phyloP scores from a whole-genome alignment of 2,329 filamentous ascomycete species.

The Alternaria sp. region DNA sequence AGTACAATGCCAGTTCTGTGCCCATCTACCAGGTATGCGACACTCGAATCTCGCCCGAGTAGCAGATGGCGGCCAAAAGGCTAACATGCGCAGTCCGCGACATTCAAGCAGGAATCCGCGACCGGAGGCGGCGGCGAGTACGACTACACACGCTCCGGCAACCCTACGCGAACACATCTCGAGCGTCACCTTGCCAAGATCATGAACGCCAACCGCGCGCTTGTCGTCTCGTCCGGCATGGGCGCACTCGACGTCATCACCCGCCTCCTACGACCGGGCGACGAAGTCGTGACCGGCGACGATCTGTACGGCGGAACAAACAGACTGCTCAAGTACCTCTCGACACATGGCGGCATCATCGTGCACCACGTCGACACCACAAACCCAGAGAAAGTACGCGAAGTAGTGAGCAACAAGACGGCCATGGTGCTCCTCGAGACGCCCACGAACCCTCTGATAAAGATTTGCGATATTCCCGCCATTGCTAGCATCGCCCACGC shows the following conservation, averaged over 20 bases:
- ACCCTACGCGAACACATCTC: constrained; percentile 93
- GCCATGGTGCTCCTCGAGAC: constrained; percentile 96
- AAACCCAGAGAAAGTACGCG: constrained; percentile 70
- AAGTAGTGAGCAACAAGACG: constrained; percentile 77
- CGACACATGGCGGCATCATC: constrained; percentile 85
- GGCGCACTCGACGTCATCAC: constrained; percentile 96
- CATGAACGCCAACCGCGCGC: constrained; percentile 90
- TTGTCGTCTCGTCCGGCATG: constrained; percentile 97
- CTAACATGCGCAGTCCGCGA: constrained; percentile 72
- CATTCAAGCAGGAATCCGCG: constrained; percentile 91
- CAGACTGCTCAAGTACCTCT: constrained; percentile 88
- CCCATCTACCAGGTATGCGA: constrained; percentile 85
- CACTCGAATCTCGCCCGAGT: neutral
- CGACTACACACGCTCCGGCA: constrained; percentile 97
- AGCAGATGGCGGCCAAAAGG: neutral
- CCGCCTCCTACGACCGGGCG: constrained; percentile 84
- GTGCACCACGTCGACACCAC: constrained; percentile 98
- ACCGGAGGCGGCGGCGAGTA: constrained; percentile 83
- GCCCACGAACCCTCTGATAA: constrained; percentile 96
- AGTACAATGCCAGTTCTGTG: constrained; percentile 95
- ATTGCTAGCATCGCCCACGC: constrained; percentile 80
- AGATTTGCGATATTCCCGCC: constrained; percentile 88
- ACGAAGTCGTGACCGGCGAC: constrained; percentile 96
- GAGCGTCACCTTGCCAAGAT: constrained; percentile 98
- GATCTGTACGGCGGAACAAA: constrained; percentile 97